Percentiles rank a stretch among this genome's conserved stretches.
Evolutionary conservation across 345 rosid species (phyloP).

Genomic region (Brassica juncea): DNA sequence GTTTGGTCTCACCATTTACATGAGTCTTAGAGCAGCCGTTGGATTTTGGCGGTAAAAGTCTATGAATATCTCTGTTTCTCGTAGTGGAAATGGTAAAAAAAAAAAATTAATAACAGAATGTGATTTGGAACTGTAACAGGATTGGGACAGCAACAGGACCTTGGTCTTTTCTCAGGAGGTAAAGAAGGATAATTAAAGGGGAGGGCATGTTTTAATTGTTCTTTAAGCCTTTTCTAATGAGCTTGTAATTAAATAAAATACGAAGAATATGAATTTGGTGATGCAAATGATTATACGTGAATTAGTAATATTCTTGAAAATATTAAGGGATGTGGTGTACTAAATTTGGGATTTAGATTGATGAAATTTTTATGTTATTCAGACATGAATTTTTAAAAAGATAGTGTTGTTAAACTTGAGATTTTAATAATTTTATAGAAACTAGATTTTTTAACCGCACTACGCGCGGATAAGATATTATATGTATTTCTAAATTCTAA

Average conservation of each 20-base stretch:
- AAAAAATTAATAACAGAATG: background rate
- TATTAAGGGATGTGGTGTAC: background rate
- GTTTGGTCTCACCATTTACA: conserved; percentile 81
- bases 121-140: conserved; percentile 50
- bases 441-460: too few species aligned
- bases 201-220: conserved; percentile 12
- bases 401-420: too few species aligned
- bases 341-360: background rate
- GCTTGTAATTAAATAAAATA: conserved; percentile 16
- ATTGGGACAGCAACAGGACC: conserved; percentile 89
- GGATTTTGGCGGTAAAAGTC: conserved; percentile 85
- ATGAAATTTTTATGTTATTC: background rate
- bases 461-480: too few species aligned
- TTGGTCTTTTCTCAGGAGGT: conserved; percentile 64
- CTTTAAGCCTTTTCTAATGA: conserved; percentile 4
- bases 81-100: too few species aligned
- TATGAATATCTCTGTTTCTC: conserved; percentile 10
- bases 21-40: conserved; percentile 83
- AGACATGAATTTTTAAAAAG: too few species aligned
- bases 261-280: background rate
- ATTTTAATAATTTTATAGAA: too few species aligned
- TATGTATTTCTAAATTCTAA: too few species aligned
- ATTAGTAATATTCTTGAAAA: background rate
- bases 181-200: conserved; percentile 9
- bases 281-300: background rate